phyloP scores from a whole-genome alignment of 805 yeast genomes.

The Candida sanyiensis region DNA sequence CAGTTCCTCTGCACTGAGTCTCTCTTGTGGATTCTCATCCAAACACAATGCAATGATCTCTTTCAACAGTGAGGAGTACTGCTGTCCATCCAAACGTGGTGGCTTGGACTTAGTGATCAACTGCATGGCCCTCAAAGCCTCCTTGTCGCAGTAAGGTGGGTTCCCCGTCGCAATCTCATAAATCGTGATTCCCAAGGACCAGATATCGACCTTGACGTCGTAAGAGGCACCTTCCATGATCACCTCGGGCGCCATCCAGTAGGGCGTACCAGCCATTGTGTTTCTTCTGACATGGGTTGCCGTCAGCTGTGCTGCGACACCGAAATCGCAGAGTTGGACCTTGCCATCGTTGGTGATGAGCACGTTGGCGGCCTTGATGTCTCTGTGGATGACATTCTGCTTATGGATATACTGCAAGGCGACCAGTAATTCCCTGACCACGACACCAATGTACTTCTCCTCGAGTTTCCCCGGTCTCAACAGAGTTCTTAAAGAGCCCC shows the following conservation, averaged over 20 bases:
- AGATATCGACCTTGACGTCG: slow-evolving; percentile 89
- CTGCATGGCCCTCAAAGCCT: slow-evolving; percentile 92
- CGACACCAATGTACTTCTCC: slow-evolving; percentile 77
- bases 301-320: slow-evolving; percentile 92
- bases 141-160: slow-evolving; percentile 95
- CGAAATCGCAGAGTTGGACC: slow-evolving; percentile 93
- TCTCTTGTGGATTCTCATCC: slow-evolving; percentile 87
- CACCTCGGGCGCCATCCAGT: slow-evolving; percentile 99
- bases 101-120: slow-evolving; percentile 90
- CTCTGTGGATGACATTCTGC: slow-evolving; percentile 92
- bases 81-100: slow-evolving; percentile 88
- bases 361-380: slow-evolving; percentile 93
- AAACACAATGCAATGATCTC: slow-evolving; percentile 88
- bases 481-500: slow-evolving; percentile 75
- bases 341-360: slow-evolving; percentile 83
- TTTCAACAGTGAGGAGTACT: slow-evolving; percentile 67
- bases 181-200: slow-evolving; percentile 94
- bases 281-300: slow-evolving; percentile 72
- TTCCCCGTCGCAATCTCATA: slow-evolving; percentile 95
- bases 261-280: slow-evolving; percentile 94
- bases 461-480: slow-evolving; percentile 83
- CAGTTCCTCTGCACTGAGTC: slow-evolving; percentile 84
- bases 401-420: slow-evolving; percentile 81
- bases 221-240: slow-evolving; percentile 85
- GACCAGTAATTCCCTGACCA: slow-evolving; percentile 71